These are phyloP conservation scores for Kazachstania taianensis DNA, from an alignment of 805 yeast species.

Conservation along the genomic window DNA sequence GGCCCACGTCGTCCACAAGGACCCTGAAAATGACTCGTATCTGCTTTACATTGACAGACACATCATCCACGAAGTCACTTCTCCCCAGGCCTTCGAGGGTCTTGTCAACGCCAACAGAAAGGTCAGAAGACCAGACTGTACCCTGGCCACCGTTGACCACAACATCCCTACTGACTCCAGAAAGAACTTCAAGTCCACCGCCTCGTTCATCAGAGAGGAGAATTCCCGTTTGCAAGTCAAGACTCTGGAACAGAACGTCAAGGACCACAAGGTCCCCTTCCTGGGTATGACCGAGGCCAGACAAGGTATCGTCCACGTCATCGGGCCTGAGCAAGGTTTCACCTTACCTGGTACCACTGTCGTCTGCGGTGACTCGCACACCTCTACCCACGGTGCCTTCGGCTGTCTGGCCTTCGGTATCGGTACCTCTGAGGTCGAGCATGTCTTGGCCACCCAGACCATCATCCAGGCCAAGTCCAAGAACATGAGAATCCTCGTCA, in stretches of 20 bases:
- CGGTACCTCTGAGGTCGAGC: constrained; percentile 98
- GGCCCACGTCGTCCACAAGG: constrained; percentile 87
- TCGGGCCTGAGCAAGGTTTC: constrained; percentile 98
- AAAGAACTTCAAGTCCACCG: constrained; percentile 57
- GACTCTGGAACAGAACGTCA: constrained; percentile 88
- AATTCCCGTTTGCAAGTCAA: constrained; percentile 89
- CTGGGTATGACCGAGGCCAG: constrained; percentile 91
- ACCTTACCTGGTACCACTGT: constrained; percentile 98
- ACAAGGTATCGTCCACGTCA: constrained; percentile 97
- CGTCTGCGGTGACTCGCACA: constrained; percentile 98
- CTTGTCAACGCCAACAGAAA: constrained; percentile 74
- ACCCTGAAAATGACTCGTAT: constrained; percentile 69
- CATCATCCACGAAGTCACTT: constrained; percentile 95
- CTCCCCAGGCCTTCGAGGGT: constrained; percentile 99
- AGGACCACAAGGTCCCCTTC: constrained; percentile 78
- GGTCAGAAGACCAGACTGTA: constrained; percentile 88
- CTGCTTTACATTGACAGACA: constrained; percentile 92
- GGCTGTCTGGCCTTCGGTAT: constrained; percentile 97
- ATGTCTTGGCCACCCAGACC: constrained; percentile 95
- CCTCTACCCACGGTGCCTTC: constrained; percentile 98
- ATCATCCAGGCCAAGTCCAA: constrained; percentile 89
- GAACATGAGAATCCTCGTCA: constrained; percentile 83
- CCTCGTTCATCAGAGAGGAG: constrained; percentile 74
- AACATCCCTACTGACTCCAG: constrained; percentile 95
- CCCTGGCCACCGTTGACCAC: constrained; percentile 92